Conservation (phyloP, 208 protist genomes). For the Endotrypanum monterogeii region DNA sequence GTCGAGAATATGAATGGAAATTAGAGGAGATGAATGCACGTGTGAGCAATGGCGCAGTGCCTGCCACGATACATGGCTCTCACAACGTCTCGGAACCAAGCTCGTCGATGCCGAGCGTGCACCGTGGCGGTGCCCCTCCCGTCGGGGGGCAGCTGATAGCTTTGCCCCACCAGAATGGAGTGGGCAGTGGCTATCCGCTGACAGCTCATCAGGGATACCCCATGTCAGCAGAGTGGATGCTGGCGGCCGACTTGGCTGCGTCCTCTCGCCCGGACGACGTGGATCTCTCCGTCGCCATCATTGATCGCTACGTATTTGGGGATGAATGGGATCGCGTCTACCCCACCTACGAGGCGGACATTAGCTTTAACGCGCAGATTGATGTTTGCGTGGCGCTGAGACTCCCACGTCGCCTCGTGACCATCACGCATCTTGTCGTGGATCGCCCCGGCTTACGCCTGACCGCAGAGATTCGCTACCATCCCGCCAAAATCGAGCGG, state of each 20-base stretch:
- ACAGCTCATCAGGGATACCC: background rate
- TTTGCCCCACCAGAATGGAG: slow-evolving; percentile 23
- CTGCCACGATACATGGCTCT: slow-evolving; percentile 15
- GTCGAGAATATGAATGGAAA: slow-evolving; percentile 63
- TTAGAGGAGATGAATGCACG: slow-evolving; percentile 40
- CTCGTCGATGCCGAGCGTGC: slow-evolving; percentile 26
- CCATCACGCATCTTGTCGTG: slow-evolving; percentile 56
- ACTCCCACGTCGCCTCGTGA: slow-evolving; percentile 67
- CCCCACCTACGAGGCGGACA: slow-evolving; percentile 56
- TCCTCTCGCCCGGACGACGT: slow-evolving; percentile 37
- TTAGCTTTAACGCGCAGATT: slow-evolving; percentile 76
- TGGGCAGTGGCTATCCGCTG: slow-evolving; percentile 16
- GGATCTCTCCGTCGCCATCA: slow-evolving; percentile 49
- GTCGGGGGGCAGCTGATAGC: slow-evolving; percentile 25
- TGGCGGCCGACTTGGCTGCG: slow-evolving; percentile 23
- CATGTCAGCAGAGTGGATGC: slow-evolving; percentile 16
- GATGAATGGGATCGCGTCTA: slow-evolving; percentile 71
- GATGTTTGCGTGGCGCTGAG: slow-evolving; percentile 79
- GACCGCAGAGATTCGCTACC: slow-evolving; percentile 70
- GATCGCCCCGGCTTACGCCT: slow-evolving; percentile 79
- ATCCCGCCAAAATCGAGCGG: slow-evolving; percentile 43
- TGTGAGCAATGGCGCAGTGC: slow-evolving; percentile 3
- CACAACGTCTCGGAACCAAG: slow-evolving; percentile 34
- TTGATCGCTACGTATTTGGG: slow-evolving; percentile 83
- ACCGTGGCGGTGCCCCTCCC: slow-evolving; percentile 16